Conservation (phyloP, 2,329 filamentous ascomycete genomes). For the Cadophora sp. region DNA sequence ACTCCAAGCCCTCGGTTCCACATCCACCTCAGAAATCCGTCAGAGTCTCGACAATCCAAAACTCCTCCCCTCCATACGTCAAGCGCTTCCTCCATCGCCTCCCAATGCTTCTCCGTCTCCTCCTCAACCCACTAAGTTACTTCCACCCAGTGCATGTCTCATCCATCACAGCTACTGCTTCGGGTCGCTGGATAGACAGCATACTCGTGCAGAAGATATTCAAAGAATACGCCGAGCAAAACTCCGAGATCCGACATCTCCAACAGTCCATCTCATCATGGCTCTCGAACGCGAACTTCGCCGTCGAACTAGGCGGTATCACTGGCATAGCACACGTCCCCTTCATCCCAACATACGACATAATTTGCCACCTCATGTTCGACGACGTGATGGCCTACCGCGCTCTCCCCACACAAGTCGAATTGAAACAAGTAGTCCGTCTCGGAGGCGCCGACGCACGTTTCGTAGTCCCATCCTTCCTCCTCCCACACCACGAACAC, state of each 20-base stretch:
- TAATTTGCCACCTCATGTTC: slow-evolving; percentile 53
- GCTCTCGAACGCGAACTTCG: slow-evolving; percentile 60
- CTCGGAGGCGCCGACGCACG: slow-evolving; percentile 58
- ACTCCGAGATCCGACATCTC: slow-evolving; percentile 53
- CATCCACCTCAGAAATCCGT: slow-evolving; percentile 58
- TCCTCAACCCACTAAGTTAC: slow-evolving; percentile 57
- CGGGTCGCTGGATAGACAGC: slow-evolving; percentile 56
- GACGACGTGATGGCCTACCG: slow-evolving; percentile 58
- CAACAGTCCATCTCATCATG: slow-evolving; percentile 55
- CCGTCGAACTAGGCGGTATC: slow-evolving; percentile 54
- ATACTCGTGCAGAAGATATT: slow-evolving; percentile 57
- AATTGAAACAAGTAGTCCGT: slow-evolving; percentile 56
- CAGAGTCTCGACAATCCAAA: slow-evolving; percentile 55
- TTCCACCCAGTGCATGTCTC: slow-evolving; percentile 58
- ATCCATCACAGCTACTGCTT: slow-evolving; percentile 57
- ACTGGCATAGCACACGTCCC: slow-evolving; percentile 55
- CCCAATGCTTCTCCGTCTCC: slow-evolving; percentile 55
- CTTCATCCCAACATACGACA: slow-evolving; percentile 55
- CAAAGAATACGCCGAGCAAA: slow-evolving; percentile 53
- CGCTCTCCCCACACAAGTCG: slow-evolving; percentile 50
- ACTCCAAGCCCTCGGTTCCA: slow-evolving; percentile 54
- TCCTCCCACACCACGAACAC: slow-evolving; percentile 62
- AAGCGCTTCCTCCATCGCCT: slow-evolving; percentile 55
- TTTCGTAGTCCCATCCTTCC: slow-evolving; percentile 55
- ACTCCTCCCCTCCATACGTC: slow-evolving; percentile 49